phyloP scores from a whole-genome alignment of 1,284 basidiomycete genomes.

The Ceratobasidium sp. region DNA sequence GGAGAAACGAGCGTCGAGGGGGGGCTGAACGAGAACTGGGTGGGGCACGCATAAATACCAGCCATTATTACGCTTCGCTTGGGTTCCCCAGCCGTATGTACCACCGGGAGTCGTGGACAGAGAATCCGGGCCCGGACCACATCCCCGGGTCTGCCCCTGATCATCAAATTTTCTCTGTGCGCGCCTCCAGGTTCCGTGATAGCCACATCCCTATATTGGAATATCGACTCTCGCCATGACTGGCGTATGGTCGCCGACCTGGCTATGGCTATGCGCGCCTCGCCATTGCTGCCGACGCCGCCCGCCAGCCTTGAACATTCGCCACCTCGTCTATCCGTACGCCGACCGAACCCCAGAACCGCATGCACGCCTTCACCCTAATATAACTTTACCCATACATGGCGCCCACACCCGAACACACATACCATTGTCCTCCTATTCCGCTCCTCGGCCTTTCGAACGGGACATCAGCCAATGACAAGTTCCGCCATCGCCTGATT shows the following conservation, averaged over 20 bases:
- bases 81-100: too few relatives aligned
- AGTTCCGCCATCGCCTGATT: not conserved
- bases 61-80: too few relatives aligned
- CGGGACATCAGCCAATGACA: not conserved
- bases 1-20: not conserved
- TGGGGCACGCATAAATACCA: too few relatives aligned
- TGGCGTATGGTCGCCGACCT: too few relatives aligned
- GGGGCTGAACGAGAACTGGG: not conserved
- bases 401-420: conserved; percentile 1
- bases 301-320: too few relatives aligned
- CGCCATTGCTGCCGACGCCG: too few relatives aligned
- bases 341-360: too few relatives aligned
- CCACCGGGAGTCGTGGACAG: conserved; percentile 13
- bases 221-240: too few relatives aligned
- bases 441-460: conserved; percentile 7
- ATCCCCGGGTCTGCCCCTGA: not conserved
- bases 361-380: too few relatives aligned
- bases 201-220: too few relatives aligned
- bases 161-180: not conserved
- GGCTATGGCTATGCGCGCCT: too few relatives aligned
- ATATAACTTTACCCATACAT: not conserved
- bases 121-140: not conserved
- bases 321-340: too few relatives aligned
- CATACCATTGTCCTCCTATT: conserved; percentile 16
- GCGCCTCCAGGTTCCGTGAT: not conserved